Conservation (phyloP, 371 early-diverging fungal species). For the Rhizopus microsporus region DNA sequence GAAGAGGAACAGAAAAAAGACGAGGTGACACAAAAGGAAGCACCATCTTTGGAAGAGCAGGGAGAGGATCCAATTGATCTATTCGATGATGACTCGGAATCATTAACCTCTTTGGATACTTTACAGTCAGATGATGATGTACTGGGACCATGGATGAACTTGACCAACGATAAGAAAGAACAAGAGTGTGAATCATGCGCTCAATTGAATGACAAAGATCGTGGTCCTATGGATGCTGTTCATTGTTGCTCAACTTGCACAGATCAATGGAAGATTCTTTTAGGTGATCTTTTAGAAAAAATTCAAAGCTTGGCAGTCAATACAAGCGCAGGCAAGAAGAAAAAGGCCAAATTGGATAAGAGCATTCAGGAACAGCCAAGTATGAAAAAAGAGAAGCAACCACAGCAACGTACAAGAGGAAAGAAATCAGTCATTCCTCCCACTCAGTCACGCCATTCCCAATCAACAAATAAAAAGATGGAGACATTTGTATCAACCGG, state of each 20-base stretch:
- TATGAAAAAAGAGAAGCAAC: background rate
- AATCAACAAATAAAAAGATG: constrained; percentile 20
- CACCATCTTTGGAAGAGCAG: background rate
- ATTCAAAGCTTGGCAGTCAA: background rate
- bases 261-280: background rate
- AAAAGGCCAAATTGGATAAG: background rate
- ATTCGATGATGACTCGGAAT: constrained; percentile 3
- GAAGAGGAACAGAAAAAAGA: background rate
- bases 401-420: background rate
- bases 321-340: background rate
- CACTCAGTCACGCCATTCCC: constrained; percentile 15
- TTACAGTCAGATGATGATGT: constrained; percentile 46
- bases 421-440: constrained; percentile 13
- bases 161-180: constrained; percentile 9
- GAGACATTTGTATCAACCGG: constrained; percentile 44
- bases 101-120: constrained; percentile 21
- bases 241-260: constrained; percentile 8
- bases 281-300: background rate
- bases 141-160: constrained; percentile 42
- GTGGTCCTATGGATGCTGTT: constrained; percentile 10
- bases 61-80: background rate
- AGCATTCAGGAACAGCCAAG: background rate
- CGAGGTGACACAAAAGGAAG: background rate
- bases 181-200: constrained; percentile 4
- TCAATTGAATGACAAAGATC: background rate